phyloP scores from a whole-genome alignment of 208 protist species.

The Phytomonas sp. region DNA sequence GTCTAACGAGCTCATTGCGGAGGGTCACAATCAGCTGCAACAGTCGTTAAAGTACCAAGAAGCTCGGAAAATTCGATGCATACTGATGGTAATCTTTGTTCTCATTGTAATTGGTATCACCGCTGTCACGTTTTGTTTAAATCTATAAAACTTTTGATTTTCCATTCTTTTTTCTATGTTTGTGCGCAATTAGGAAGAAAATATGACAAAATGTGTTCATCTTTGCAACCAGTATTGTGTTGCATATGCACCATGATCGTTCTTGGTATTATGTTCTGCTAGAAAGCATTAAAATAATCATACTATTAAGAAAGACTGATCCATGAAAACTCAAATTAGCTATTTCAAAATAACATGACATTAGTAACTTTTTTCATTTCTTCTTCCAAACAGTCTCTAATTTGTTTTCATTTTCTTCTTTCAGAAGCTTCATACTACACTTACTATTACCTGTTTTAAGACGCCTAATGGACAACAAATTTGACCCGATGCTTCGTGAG shows the following conservation, averaged over 20 bases:
- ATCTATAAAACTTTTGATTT: slow-evolving; percentile 1
- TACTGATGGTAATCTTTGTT: slow-evolving; percentile 38
- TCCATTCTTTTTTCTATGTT: slow-evolving; percentile 17
- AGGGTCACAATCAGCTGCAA: slow-evolving; percentile 49
- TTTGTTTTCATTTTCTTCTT: neutral
- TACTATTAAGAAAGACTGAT: neutral
- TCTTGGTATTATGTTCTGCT: neutral
- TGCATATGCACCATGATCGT: neutral
- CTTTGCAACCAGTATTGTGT: neutral
- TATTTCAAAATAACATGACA: neutral
- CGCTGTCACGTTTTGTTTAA: slow-evolving; percentile 29
- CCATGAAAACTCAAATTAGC: neutral
- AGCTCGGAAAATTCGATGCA: slow-evolving; percentile 55
- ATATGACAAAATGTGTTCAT: neutral
- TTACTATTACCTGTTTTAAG: neutral
- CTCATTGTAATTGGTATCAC: slow-evolving; percentile 43
- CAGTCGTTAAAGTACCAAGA: slow-evolving; percentile 40
- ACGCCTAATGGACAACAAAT: neutral
- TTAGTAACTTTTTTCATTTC: neutral
- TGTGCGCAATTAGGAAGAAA: neutral
- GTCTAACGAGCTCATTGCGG: slow-evolving; percentile 46
- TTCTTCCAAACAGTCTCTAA: neutral
- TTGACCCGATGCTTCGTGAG: neutral
- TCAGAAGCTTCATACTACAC: neutral
- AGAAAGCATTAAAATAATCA: neutral